Evolutionary conservation across 2,329 filamentous ascomycete genomes (phyloP).

Genomic region (Aspergillus puulaauensis): DNA sequence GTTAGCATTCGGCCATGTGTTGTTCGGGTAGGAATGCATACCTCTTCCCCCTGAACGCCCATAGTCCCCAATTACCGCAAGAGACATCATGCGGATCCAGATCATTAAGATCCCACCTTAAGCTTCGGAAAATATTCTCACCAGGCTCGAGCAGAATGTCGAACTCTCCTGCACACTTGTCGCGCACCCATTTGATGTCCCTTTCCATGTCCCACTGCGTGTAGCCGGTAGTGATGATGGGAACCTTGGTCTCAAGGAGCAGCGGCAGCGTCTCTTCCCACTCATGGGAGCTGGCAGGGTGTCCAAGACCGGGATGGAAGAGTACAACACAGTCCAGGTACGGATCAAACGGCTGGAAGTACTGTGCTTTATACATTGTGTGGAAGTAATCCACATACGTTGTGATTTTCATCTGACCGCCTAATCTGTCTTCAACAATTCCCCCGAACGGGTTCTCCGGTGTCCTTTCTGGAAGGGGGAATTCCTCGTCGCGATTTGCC

Average conservation of each 20-base stretch:
- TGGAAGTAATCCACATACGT: conserved; percentile 99
- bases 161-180: conserved; percentile 84
- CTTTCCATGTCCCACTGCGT: conserved; percentile 93
- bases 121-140: conserved; percentile 89
- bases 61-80: conserved; percentile 95
- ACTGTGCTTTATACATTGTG: conserved; percentile 84
- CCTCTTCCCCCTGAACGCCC: conserved; percentile 97
- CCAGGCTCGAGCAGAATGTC: conserved; percentile 88
- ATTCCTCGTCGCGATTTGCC: conserved; percentile 89
- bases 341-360: conserved; percentile 93
- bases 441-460: conserved; percentile 86
- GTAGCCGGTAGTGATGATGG: conserved; percentile 92
- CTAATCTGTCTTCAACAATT: conserved; percentile 88
- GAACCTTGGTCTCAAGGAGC: conserved; percentile 91
- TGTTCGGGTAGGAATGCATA: conserved; percentile 45
- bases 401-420: conserved; percentile 88
- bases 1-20: background rate
- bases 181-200: conserved; percentile 85
- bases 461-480: conserved; percentile 83
- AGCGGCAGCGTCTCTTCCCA: conserved; percentile 90
- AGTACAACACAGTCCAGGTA: conserved; percentile 98
- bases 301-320: conserved; percentile 94
- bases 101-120: conserved; percentile 97
- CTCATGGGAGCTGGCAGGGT: conserved; percentile 88
- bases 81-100: conserved; percentile 90